These are phyloP conservation scores for Teunomyces barrocoloradensis DNA, from an alignment of 805 yeast genomes.

Conservation along the genomic window DNA sequence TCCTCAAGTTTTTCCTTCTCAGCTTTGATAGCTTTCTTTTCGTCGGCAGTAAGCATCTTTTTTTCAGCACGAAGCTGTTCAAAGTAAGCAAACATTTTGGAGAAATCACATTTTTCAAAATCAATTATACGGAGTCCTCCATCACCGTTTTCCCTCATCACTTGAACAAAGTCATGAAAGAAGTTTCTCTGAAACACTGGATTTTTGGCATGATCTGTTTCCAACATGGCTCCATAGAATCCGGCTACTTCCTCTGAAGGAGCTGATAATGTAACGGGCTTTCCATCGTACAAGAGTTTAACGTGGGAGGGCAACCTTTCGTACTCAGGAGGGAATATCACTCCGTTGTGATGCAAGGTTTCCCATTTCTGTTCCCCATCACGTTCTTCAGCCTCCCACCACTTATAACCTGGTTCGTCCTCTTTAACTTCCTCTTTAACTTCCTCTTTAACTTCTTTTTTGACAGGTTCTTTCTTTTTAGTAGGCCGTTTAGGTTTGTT, in stretches of 20 bases:
- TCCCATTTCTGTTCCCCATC: constrained; percentile 84
- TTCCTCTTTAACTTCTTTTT: constrained; percentile 3
- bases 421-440: constrained; percentile 9
- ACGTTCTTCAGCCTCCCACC: constrained; percentile 78
- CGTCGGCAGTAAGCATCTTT: constrained; percentile 65
- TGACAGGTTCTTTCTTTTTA: constrained; percentile 8
- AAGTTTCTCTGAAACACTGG: constrained; percentile 85
- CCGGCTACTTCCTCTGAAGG: constrained; percentile 97
- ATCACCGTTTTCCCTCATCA: constrained; percentile 70
- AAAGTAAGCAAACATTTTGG: constrained; percentile 67
- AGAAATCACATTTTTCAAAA: constrained; percentile 75
- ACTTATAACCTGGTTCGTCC: constrained; percentile 25
- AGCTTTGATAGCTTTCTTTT: constrained; percentile 67
- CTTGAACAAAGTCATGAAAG: constrained; percentile 71
- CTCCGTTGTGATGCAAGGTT: constrained; percentile 84
- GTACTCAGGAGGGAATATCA: constrained; percentile 88
- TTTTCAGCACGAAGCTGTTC: constrained; percentile 70
- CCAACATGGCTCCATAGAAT: constrained; percentile 83
- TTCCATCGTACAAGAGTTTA: constrained; percentile 71
- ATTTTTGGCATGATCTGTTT: constrained; percentile 84
- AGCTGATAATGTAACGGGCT: constrained; percentile 69
- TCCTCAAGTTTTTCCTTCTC: constrained; percentile 79
- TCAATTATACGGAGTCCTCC: constrained; percentile 43
- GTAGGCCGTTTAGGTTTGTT: background rate
- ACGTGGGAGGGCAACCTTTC: constrained; percentile 80